These are phyloP conservation scores for Butyriboletus loyo DNA, from an alignment of 768 basidiomycete species.

Conservation along the genomic window DNA sequence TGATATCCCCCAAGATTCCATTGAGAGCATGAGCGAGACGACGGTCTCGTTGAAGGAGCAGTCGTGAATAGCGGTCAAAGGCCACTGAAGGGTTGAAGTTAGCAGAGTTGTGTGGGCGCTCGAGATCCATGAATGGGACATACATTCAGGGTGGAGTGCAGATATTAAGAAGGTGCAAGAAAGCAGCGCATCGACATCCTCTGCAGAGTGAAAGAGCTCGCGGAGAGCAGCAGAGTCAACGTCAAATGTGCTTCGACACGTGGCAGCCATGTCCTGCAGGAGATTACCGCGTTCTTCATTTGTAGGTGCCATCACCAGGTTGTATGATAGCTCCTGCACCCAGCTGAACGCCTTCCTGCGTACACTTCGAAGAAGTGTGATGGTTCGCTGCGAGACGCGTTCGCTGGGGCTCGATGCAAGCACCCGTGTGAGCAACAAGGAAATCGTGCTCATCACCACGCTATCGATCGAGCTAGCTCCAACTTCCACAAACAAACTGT, in stretches of 20 bases:
- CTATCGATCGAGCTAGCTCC: too few species aligned
- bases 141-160: constrained; percentile 5
- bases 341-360: background rate
- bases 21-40: too few species aligned
- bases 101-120: too few species aligned
- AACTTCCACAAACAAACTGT: too few species aligned
- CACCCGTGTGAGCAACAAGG: too few species aligned
- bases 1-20: too few species aligned
- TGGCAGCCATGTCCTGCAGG: background rate
- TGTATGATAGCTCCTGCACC: background rate
- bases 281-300: background rate
- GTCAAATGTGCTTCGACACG: background rate
- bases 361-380: background rate
- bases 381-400: background rate
- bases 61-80: too few species aligned
- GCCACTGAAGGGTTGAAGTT: background rate
- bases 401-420: background rate
- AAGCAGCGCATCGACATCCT: constrained; percentile 14
- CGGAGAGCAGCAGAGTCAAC: background rate
- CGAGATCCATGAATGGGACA: background rate
- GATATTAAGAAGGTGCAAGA: constrained; percentile 25
- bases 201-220: constrained; percentile 6
- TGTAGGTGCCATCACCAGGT: background rate
- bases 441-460: too few species aligned
- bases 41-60: too few species aligned